phyloP scores from a whole-genome alignment of 148 eudicot genomes.

The Nepenthes gracilis region DNA sequence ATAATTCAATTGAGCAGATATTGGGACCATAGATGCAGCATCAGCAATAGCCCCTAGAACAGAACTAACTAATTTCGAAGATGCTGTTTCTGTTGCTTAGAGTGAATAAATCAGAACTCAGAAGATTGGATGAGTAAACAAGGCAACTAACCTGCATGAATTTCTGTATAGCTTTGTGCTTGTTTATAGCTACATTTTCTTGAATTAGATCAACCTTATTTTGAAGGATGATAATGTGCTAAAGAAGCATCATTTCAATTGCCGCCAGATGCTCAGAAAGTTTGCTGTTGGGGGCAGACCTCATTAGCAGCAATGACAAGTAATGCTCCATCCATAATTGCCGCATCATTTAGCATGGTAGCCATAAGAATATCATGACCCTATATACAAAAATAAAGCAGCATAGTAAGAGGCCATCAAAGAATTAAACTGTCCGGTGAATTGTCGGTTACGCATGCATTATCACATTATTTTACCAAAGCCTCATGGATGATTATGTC shows the following conservation, averaged over 20 bases:
- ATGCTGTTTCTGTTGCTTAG: neutral
- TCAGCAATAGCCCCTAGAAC: slow-evolving; percentile 86
- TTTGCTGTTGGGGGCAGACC: slow-evolving; percentile 97
- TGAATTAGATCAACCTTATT: slow-evolving; percentile 94
- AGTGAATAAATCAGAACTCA: neutral
- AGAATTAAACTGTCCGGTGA: too few relatives aligned
- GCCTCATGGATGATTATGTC: too few relatives aligned
- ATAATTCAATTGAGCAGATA: slow-evolving; percentile 92
- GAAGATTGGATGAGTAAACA: neutral
- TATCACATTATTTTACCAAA: too few relatives aligned
- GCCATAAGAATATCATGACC: slow-evolving; percentile 99
- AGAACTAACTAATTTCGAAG: neutral
- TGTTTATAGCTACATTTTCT: slow-evolving; percentile 91
- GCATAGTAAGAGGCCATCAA: neutral
- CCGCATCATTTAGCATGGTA: slow-evolving; percentile 99
- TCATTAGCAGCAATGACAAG: slow-evolving; percentile 99
- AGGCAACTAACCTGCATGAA: slow-evolving; percentile 61
- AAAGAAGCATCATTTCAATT: slow-evolving; percentile 93
- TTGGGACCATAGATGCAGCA: slow-evolving; percentile 88
- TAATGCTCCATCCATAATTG: slow-evolving; percentile 98
- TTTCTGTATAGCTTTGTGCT: slow-evolving; percentile 87
- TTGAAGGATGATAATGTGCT: slow-evolving; percentile 92
- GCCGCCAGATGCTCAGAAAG: slow-evolving; percentile 96
- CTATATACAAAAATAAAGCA: slow-evolving; percentile 17
- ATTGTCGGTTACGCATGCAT: too few relatives aligned